Base-by-base conservation (phyloP, 1,139 yeast genomes). In the Diutina sp. region DNA sequence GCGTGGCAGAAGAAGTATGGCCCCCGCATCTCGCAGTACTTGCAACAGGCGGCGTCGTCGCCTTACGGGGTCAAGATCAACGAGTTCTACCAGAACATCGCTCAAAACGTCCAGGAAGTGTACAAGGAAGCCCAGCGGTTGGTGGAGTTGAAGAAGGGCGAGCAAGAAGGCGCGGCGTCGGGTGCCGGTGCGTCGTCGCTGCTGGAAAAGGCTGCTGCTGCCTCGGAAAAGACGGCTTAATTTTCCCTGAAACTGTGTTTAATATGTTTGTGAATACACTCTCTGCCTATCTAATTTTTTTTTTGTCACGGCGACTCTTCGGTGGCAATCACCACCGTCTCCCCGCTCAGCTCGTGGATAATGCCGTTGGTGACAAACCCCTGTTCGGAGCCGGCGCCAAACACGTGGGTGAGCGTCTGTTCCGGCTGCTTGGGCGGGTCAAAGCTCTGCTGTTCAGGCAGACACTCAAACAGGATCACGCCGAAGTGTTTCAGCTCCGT, bases 51-150 rank as follows among this genome's bases (percentile, higher is more conserved):
- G 6, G 61, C 74, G 41, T 63, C 67, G 46, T 69, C 73, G 28
- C 69, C 70, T 57, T 72, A 78, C 56, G 88, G 87, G 8, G 66
- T 77, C 47, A 79, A 72, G 65, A 70, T 83, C 52, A 82, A 79
- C 60, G 66, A 69, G 14, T 82, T 79, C 69, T 81, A 84, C 70
- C 68, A 76, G 50, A 76, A 68, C 47, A 74, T 83, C 52, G 80
- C 79, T 14, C 73, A 73, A 58, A 87, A 84, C 61, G 87, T 79
- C 2, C 71, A 72, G 55, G 83, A 82, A 58, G 88, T 87, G 55
- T 91, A 87, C 68, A 76, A 74, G 58, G 93, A 87, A 69, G 95
- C 95, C 44, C 74, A 77, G 62, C 76, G 93, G 64, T 74, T 87
- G 65, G 86, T 86, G 29, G 84, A 80, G 55, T 66, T 84, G 66